A percentile compares a stretch with the other conserved stretches of the same genome.
Conservation (phyloP, 2,329 filamentous ascomycete genomes). For the Arthrocladium fulminans region DNA sequence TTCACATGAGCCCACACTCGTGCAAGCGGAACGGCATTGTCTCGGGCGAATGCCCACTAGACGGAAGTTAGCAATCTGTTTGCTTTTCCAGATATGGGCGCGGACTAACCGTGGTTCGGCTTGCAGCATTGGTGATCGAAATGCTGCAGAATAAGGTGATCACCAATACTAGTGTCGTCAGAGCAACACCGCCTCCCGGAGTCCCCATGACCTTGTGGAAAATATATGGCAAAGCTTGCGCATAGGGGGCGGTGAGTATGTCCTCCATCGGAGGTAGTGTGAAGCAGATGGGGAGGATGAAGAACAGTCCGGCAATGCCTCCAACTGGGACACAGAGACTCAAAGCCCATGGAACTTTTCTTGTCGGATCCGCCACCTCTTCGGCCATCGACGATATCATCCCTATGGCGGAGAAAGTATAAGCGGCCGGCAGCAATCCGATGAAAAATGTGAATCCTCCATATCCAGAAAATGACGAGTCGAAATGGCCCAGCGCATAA, state of each 20-base stretch:
- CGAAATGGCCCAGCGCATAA: conserved; percentile 50
- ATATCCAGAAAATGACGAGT: conserved; percentile 49
- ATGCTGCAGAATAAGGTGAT: conserved; percentile 48
- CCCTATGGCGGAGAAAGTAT: conserved; percentile 51
- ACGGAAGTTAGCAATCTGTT: not conserved
- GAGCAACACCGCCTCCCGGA: conserved; percentile 39
- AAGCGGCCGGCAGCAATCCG: conserved; percentile 50
- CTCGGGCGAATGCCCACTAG: conserved; percentile 37
- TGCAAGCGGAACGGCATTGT: conserved; percentile 32
- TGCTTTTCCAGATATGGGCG: not conserved
- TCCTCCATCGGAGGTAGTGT: conserved; percentile 41
- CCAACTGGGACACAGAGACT: conserved; percentile 46
- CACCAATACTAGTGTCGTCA: conserved; percentile 43
- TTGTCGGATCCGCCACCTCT: conserved; percentile 46
- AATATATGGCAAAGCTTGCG: conserved; percentile 45
- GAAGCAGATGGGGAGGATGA: conserved; percentile 46
- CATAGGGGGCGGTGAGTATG: conserved; percentile 37
- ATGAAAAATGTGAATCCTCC: conserved; percentile 54
- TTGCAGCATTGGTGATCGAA: conserved; percentile 44
- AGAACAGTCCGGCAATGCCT: conserved; percentile 47
- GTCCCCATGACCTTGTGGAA: conserved; percentile 43
- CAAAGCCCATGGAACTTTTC: conserved; percentile 46
- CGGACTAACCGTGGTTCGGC: conserved; percentile 25
- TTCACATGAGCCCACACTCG: conserved; percentile 23
- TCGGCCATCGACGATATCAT: conserved; percentile 58